Conservation (phyloP, 2,329 filamentous ascomycete species). For the Verticillium zaregamsianum region DNA sequence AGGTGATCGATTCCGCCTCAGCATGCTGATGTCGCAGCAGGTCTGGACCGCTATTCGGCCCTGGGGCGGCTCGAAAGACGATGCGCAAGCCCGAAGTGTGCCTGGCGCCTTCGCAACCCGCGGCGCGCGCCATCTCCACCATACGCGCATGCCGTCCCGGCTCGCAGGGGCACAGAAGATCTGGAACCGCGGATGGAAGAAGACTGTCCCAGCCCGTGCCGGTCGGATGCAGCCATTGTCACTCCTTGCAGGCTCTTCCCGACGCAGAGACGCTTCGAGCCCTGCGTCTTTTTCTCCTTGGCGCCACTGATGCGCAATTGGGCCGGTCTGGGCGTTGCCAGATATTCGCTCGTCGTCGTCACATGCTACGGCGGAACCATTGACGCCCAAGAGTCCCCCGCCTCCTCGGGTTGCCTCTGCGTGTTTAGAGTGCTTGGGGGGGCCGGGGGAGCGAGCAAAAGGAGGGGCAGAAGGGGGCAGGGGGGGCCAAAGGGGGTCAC, state of each 20-base stretch:
- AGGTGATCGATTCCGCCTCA: background rate
- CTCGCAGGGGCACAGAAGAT: background rate
- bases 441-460: background rate
- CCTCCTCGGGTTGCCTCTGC: background rate
- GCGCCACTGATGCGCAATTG: background rate
- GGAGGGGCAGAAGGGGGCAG: background rate
- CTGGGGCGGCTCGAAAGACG: background rate
- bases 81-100: background rate
- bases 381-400: background rate
- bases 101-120: background rate
- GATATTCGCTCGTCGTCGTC: conserved; percentile 4
- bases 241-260: background rate
- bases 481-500: background rate
- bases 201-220: background rate
- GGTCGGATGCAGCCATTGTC: background rate
- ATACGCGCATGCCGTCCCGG: background rate
- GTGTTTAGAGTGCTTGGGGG: background rate
- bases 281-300: conserved; percentile 1
- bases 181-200: background rate
- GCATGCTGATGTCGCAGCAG: background rate
- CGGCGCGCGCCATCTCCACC: background rate
- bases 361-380: background rate
- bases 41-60: background rate
- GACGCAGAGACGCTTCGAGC: background rate
- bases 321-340: conserved; percentile 2